Evolutionary conservation across 805 yeast species (phyloP).

Genomic region (Yamadazyma olivae): DNA sequence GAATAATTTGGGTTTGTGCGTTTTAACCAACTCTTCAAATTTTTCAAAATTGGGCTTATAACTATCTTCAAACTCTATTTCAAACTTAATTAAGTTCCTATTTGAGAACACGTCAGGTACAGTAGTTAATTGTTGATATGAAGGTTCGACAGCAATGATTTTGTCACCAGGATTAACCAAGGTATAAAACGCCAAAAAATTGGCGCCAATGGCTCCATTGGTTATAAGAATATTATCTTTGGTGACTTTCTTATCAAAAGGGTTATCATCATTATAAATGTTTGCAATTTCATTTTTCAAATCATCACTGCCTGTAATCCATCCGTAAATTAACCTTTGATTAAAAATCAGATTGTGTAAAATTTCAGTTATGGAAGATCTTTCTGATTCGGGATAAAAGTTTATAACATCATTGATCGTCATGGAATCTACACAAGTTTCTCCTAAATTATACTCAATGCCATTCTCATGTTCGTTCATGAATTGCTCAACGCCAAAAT

Average conservation of each 20-base stretch:
- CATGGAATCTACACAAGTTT: conserved; percentile 49
- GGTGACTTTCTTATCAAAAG: conserved; percentile 37
- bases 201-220: conserved; percentile 57
- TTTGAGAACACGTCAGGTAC: conserved; percentile 46
- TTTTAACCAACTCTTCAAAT: conserved; percentile 25
- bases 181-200: conserved; percentile 44
- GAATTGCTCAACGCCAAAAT: conserved; percentile 51
- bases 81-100: conserved; percentile 31
- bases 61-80: conserved; percentile 27
- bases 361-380: conserved; percentile 3
- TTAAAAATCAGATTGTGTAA: conserved; percentile 18
- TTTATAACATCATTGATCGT: conserved; percentile 35
- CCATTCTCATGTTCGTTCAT: conserved; percentile 48
- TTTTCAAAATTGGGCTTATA: conserved; percentile 35
- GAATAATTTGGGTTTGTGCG: conserved; percentile 38
- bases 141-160: conserved; percentile 47
- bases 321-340: conserved; percentile 41
- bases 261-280: conserved; percentile 26
- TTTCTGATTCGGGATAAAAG: conserved; percentile 11
- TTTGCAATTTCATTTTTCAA: conserved; percentile 34
- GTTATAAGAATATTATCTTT: conserved; percentile 50
- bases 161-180: conserved; percentile 45
- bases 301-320: conserved; percentile 43
- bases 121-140: conserved; percentile 47
- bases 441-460: conserved; percentile 44